phyloP scores from a whole-genome alignment of 2,329 filamentous ascomycete species.

The Cladosporium oxysporum region DNA sequence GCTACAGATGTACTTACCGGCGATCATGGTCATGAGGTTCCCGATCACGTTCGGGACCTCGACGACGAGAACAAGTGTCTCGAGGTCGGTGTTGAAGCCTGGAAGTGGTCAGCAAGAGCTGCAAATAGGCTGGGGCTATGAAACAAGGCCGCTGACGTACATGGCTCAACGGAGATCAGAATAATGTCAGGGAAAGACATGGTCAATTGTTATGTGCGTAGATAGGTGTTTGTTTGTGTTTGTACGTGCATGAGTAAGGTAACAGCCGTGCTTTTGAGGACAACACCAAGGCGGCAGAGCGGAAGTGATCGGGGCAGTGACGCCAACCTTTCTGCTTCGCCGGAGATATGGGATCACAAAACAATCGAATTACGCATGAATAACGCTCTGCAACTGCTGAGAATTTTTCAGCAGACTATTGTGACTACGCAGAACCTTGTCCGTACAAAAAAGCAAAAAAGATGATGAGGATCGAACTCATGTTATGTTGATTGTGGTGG shows the following conservation, averaged over 20 bases:
- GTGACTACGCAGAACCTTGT: neutral
- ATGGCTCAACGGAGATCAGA: neutral
- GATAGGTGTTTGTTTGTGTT: neutral
- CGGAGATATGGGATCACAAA: neutral
- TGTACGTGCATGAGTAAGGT: neutral
- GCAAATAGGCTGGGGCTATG: neutral
- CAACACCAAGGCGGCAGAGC: neutral
- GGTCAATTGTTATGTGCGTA: neutral
- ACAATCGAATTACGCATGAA: neutral
- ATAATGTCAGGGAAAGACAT: neutral
- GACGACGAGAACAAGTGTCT: neutral
- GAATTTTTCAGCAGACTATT: neutral
- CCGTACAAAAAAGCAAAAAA: conserved; percentile 6
- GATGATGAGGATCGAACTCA: neutral
- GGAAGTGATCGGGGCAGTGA: neutral
- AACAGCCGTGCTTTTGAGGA: neutral
- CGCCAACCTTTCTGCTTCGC: neutral
- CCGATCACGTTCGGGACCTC: neutral
- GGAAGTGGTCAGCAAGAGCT: neutral
- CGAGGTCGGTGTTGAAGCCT: neutral
- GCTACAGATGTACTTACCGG: neutral
- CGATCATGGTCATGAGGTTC: neutral
- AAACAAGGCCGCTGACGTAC: neutral
- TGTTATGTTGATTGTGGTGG: neutral
- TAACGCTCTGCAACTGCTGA: neutral